Base-by-base conservation (phyloP, 1,284 basidiomycete species). In the Cronartium ribicola region DNA sequence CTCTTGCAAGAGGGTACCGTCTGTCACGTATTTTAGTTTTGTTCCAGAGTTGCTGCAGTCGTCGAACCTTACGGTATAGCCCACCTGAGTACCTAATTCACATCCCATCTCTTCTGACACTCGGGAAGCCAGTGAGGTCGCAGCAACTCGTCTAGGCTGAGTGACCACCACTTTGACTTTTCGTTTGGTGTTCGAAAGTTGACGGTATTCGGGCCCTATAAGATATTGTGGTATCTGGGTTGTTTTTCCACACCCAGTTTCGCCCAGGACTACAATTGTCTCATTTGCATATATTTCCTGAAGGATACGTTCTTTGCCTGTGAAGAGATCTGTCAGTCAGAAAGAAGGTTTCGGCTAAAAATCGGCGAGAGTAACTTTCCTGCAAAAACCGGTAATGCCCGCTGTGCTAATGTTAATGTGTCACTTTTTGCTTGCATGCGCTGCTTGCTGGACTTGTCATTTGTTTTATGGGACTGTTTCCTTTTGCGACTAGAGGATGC, bases 211-310 rank as follows among this genome's bases (percentile, higher is more conserved):
- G 29, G 87, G 86, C 79, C 91, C 88, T 63, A 93, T 86, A 37
- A 98, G 84, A 79, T 94, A 92, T 81, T 95, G 91, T 0, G 94
- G 92, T 40, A 95, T 87, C 84, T 95, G 94, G 63, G 95, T 98
- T 0, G 95, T 97, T 84, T 98, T 98, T 76, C 95, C 95, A 37
- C 93, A 96, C 46, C 95, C 96, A 0, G 95, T 98, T 83, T 98
- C 95, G 68, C 94, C 95, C 17, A 98, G 85, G 36, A 98, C 85
- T 66, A 98, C 88, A 0, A 91, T 90, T 3, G 96, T 92, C 80
- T 96, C 91, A 81, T 95, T 88, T 61, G 86, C 83, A 59, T 85
- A 82, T 66, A 95, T 88, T 79, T 89, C 87, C 70, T 88, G 84
- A 40, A 94, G 82, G 40, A 96, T 86, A 48, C 88, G 87, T 39